phyloP scores from a whole-genome alignment of 2,329 filamentous ascomycete species.

The Aspergillus jensenii region DNA sequence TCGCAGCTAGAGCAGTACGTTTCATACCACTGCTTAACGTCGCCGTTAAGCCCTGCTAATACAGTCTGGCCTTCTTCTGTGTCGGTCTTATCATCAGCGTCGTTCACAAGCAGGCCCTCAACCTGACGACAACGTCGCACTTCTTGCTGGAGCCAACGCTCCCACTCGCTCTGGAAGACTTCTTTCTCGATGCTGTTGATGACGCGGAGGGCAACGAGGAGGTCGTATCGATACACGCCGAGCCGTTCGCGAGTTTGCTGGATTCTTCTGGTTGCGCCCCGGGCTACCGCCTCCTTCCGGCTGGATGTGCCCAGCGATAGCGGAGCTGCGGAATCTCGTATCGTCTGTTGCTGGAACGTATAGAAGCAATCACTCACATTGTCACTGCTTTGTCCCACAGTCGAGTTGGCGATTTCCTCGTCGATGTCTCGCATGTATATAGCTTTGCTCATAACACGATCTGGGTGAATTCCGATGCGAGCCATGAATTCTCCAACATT shows the following conservation, averaged over 20 bases:
- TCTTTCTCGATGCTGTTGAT: constrained; percentile 88
- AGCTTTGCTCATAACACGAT: constrained; percentile 77
- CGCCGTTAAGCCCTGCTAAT: constrained; percentile 39
- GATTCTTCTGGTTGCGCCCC: constrained; percentile 56
- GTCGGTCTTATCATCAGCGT: constrained; percentile 21
- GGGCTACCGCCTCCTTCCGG: constrained; percentile 30
- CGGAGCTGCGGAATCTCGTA: constrained; percentile 32
- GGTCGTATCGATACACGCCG: constrained; percentile 80
- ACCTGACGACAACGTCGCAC: constrained; percentile 70
- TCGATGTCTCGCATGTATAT: constrained; percentile 82
- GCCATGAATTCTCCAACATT: constrained; percentile 79
- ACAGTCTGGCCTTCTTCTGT: constrained; percentile 24
- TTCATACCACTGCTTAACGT: constrained; percentile 57
- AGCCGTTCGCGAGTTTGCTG: constrained; percentile 79
- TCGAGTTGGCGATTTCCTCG: constrained; percentile 53
- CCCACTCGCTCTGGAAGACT: constrained; percentile 84
- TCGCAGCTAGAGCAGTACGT: constrained; percentile 64
- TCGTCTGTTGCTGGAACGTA: constrained; percentile 44
- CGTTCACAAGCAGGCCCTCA: constrained; percentile 45
- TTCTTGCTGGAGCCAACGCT: constrained; percentile 86
- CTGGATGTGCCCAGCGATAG: constrained; percentile 29
- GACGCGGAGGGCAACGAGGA: constrained; percentile 85
- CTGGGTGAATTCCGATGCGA: constrained; percentile 74
- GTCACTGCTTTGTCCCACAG: constrained; percentile 26
- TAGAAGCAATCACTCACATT: constrained; percentile 42